A percentile compares a stretch with the other conserved stretches of the same genome.
Conservation (phyloP, 1,284 basidiomycete genomes). For the Apiotrichum brassicae region DNA sequence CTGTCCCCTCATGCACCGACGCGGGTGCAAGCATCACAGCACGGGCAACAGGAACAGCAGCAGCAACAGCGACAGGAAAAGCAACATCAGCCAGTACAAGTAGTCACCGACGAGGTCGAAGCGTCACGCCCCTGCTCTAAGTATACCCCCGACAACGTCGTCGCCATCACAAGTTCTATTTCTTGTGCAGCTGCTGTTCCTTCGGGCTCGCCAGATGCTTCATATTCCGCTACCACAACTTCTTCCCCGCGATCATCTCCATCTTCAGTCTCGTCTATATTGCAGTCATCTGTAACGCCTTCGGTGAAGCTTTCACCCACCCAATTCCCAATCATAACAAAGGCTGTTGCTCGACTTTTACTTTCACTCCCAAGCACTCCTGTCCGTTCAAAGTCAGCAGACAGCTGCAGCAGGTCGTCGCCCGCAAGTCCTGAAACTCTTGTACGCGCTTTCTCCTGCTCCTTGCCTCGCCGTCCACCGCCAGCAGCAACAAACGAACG, state of each 20-base stretch:
- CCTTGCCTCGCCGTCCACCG: not conserved
- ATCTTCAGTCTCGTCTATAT: not conserved
- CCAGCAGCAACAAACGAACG: not conserved
- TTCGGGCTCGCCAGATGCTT: no score
- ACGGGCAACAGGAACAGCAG: not conserved
- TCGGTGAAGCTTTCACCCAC: not conserved
- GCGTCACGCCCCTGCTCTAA: not conserved
- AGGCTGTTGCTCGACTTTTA: no score
- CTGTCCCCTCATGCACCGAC: not conserved
- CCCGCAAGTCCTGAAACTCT: not conserved
- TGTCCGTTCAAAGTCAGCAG: no score
- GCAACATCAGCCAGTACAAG: not conserved
- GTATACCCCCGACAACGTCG: not conserved
- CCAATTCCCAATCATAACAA: not conserved
- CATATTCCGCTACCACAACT: not conserved
- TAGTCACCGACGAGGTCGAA: no score
- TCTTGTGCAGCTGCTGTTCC: not conserved
- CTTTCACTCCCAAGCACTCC: no score
- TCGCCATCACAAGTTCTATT: not conserved
- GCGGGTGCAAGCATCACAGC: not conserved
- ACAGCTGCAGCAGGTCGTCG: no score
- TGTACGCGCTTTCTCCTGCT: not conserved
- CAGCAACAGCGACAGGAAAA: not conserved
- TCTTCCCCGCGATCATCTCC: not conserved
- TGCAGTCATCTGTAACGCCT: no score